phyloP scores from a whole-genome alignment of 176 grass and related monocot genomes.

The Pharus latifolius region DNA sequence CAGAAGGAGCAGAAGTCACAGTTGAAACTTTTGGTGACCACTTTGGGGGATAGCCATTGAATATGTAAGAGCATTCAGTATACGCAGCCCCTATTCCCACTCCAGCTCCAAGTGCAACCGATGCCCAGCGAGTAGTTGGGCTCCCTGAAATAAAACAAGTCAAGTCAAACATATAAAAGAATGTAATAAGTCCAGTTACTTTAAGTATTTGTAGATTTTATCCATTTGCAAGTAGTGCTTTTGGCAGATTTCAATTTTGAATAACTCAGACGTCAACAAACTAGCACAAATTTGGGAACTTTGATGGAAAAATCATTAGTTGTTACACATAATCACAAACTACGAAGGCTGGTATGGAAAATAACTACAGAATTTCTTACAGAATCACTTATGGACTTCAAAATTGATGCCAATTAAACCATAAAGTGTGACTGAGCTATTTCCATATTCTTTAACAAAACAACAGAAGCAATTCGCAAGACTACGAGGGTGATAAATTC shows the following conservation, averaged over 20 bases:
- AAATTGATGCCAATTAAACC: neutral
- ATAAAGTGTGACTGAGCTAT: neutral
- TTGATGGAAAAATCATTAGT: neutral
- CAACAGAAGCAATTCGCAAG: neutral
- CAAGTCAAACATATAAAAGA: neutral
- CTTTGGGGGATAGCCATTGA: constrained; percentile 73
- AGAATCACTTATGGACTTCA: neutral
- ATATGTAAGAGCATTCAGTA: constrained; percentile 78
- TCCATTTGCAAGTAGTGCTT: neutral
- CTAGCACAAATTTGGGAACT: neutral
- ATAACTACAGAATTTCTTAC: neutral
- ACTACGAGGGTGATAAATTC: too few relatives aligned
- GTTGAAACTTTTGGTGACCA: constrained; percentile 41
- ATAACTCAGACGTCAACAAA: neutral
- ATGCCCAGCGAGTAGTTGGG: constrained; percentile 82
- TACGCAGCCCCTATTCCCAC: constrained; percentile 87
- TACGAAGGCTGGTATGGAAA: neutral
- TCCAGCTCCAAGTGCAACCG: constrained; percentile 84
- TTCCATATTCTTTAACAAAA: neutral
- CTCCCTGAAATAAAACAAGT: constrained; percentile 49
- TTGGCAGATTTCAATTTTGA: neutral
- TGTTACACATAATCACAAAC: neutral
- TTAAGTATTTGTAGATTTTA: neutral
- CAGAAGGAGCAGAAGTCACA: constrained; percentile 23
- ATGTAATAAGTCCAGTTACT: neutral